A percentile compares a stretch with the other conserved stretches of the same genome.
phyloP scores from a whole-genome alignment of 106 monocot genomes.

The Dendrobium huoshanense region DNA sequence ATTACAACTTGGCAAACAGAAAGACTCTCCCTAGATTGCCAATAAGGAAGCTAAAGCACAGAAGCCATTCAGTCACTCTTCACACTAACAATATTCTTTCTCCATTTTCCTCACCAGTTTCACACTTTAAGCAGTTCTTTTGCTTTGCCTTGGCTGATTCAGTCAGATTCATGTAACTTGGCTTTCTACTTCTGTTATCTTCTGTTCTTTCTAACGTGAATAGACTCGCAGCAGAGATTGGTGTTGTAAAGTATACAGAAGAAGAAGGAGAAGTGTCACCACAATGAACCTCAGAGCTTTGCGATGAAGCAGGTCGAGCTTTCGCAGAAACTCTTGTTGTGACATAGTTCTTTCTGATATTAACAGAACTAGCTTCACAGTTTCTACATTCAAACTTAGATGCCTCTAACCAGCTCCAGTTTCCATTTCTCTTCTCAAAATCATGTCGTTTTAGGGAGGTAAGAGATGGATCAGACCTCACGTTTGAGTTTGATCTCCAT shows the following conservation, averaged over 20 bases:
- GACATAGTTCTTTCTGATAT: slow-evolving; percentile 49
- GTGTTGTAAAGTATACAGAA: slow-evolving; percentile 32
- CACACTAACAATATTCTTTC: slow-evolving; percentile 24
- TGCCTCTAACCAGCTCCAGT: slow-evolving; percentile 38
- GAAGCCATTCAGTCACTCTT: slow-evolving; percentile 4
- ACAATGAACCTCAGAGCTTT: slow-evolving; percentile 35
- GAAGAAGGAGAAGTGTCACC: slow-evolving; percentile 41
- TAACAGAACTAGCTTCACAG: slow-evolving; percentile 26
- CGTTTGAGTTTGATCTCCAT: slow-evolving; percentile 16
- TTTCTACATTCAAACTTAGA: slow-evolving; percentile 9
- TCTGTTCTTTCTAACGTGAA: slow-evolving; percentile 25
- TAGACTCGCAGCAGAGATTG: slow-evolving; percentile 15
- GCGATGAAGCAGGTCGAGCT: slow-evolving; percentile 22
- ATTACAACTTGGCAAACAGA: no score
- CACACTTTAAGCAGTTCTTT: slow-evolving; percentile 4
- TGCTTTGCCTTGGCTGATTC: slow-evolving; percentile 62
- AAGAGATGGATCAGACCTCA: slow-evolving; percentile 13
- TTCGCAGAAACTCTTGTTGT: slow-evolving; percentile 41
- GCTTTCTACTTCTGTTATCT: slow-evolving; percentile 15
- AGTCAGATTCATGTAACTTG: slow-evolving; percentile 65
- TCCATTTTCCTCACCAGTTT: slow-evolving; percentile 11
- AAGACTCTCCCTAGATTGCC: no score
- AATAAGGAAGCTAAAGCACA: no score
- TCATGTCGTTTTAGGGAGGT: slow-evolving; percentile 23
- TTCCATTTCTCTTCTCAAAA: slow-evolving; percentile 11